These are phyloP conservation scores for Monosporascus cannonballus DNA, from an alignment of 2,329 filamentous ascomycete genomes.

Conservation along the genomic window DNA sequence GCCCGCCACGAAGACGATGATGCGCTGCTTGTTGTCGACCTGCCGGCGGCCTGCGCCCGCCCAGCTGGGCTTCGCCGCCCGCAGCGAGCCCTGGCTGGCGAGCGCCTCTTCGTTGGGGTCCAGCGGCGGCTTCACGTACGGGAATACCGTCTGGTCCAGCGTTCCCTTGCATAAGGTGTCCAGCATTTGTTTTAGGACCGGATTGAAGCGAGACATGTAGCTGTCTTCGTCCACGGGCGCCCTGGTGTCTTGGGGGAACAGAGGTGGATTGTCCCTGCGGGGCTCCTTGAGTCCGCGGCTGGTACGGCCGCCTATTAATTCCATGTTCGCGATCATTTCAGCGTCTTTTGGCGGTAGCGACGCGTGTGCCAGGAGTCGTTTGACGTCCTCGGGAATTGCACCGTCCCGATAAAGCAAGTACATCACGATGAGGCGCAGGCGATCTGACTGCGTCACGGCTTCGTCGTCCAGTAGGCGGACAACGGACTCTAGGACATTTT, in stretches of 20 bases:
- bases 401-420: constrained; percentile 85
- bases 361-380: constrained; percentile 78
- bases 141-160: constrained; percentile 61
- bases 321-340: constrained; percentile 69
- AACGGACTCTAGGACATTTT: constrained; percentile 79
- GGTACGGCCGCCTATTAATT: constrained; percentile 72
- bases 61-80: constrained; percentile 92
- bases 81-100: constrained; percentile 66
- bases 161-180: constrained; percentile 64
- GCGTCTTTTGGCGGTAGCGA: constrained; percentile 68
- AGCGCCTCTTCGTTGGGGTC: constrained; percentile 55
- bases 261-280: constrained; percentile 54
- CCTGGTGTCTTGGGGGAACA: constrained; percentile 66
- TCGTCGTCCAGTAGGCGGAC: constrained; percentile 86
- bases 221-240: constrained; percentile 63
- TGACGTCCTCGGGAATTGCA: constrained; percentile 74
- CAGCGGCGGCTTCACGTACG: constrained; percentile 65
- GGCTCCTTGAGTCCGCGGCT: constrained; percentile 68
- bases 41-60: constrained; percentile 71
- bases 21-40: constrained; percentile 78
- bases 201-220: constrained; percentile 80
- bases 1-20: constrained; percentile 92
- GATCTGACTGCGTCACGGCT: constrained; percentile 62
- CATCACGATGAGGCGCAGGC: constrained; percentile 76
- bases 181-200: constrained; percentile 75